Base-by-base conservation (phyloP, 768 basidiomycete species). In the Panaeolus cyanescens region DNA sequence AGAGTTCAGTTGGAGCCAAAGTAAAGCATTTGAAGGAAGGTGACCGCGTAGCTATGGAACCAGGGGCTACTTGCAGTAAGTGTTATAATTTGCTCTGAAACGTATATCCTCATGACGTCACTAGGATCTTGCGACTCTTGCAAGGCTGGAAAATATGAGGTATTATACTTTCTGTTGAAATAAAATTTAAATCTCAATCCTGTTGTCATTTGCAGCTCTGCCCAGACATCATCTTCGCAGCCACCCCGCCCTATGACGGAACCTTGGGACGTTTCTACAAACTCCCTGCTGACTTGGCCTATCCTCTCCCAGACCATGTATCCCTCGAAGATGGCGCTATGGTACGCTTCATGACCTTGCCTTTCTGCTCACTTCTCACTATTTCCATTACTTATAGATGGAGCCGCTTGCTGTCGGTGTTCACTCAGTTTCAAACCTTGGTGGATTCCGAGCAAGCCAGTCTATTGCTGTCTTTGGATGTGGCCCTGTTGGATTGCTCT, bases 291-390 rank as follows among this genome's bases (percentile, higher is more conserved):
- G 92, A 97, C 73, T 83, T 97, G 22, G 90, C 88, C 57, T 95
- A 93, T 74, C 81, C 79, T 36, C 85, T 99, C 12, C 95, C 95
- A 2, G 84, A 89, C n/a, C 81, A 86, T 69, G 85, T 98, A 54
- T 85, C 89, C 19, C 84, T 96, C 13, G 96, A 96, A 74, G 95
- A 99, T 71, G 96, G 96, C 32, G 95, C 96, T 5, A 91, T 98
- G 92, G 92, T 92, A 78, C 34, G 60, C 50, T 10, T n/a, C 25
- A 15, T 64, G 19, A 37, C 28, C 19, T 56, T 30, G 13, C 22
- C 22, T 28, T 36, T 37, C 15, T 4, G n/a, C 33, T 19, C 31
- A 32, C 7, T 54, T 34, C 37, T 22, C 39, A 59, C n/a, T n/a
- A 20, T 33, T 54, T 36, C 58, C 32, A 45, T 54, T 53, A 54